Base-by-base conservation (phyloP, 495 filamentous ascomycete genomes). In the Hypoxylon lienhwacheense region DNA sequence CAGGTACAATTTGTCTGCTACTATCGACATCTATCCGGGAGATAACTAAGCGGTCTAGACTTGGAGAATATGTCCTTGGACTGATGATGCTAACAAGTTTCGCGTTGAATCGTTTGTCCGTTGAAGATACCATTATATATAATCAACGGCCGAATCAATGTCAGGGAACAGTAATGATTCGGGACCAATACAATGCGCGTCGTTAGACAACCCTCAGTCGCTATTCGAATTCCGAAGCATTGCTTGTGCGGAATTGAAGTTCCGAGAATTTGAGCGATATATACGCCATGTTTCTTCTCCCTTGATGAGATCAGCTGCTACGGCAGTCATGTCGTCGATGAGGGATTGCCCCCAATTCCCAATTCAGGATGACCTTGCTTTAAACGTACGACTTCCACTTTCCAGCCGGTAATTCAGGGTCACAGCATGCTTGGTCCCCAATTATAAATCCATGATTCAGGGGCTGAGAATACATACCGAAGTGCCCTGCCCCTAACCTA, bases 21-120 rank as follows among this genome's bases (percentile, higher is more conserved):
- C 50, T 50, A 61, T 51, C 46, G 39, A 51, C 29, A 35, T 51
- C 41, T 26, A 41, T 15, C 37, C 47, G 39, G 53, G 19, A 4
- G 42, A 37, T 44, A 48, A 52, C 46, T 48, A 34, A 51, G 46
- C 17, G 57, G 22, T 61, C 57, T 55, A 61, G 57, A 52, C 40
- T 37, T 46, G 32, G 41, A 37, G 12, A 20, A 21, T 24, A 24
- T 12, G 26, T 14, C n/a, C 10, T 14, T 44, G 21, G 17, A 28
- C n/a, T 36, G 7, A 35, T 35, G 45, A 32, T 28, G 28, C 26
- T 48, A 14, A 25, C 14, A 22, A 20, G 37, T 59, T 35, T 36
- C 19, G 45, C 32, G 25, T 25, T 39, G 44, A 34, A 33, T 22
- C 34, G n/a, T 48, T 24, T 28, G 22, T 34, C 11, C 26, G n/a